Evolutionary conservation across 129 eudicot species (phyloP), one percentile per base, ranked within the genome.

Genomic region (Ambrosia artemisiifolia): DNA sequence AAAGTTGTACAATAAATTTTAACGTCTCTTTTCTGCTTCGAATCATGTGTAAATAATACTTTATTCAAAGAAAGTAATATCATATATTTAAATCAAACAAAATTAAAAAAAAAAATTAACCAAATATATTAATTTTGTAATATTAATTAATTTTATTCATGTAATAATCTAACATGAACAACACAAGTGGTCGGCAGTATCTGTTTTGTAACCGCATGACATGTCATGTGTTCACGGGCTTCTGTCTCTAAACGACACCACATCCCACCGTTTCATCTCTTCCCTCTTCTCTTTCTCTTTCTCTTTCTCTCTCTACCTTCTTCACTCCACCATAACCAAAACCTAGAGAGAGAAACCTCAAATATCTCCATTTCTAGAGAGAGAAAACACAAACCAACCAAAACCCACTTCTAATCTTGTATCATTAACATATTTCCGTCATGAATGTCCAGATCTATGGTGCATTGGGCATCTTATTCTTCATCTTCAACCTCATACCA

Each of bases 191-290:
- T 8, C 9, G 9, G 28, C 49, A 49, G 55, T 49, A 49, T 49
- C 17, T 48, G 54, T 18, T 14, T 48, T 48, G 19, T 16, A 48
- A 14, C 54, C 54, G 18, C 54, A 48, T 48, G 20, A 49, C 55
- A 49, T 49, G 55, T 49, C n/a, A n/a, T 53, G 6, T 53, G 59
- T 53, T 53, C 60, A 53, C 60, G 60, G 60, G 30, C 60, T 11
- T 53, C 5, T 40, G 70, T 73, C 78, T 50, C 62, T 24, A 38
- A 35, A 70, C 65, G 75, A 70, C 75, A 70, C 13, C 74, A 70
- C 51, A 35, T 70, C 49, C 24, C 19, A 63, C 6, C 75, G 75
- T 70, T 70, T 51, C 65, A 19, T 17, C 1, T 33, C 9, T 16
- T 33, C 47, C 32, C 48, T 7, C 44, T 40, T 6, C 10, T 40